Conservation (phyloP, 2,329 filamentous ascomycete species). For the Penicillium sp. region DNA sequence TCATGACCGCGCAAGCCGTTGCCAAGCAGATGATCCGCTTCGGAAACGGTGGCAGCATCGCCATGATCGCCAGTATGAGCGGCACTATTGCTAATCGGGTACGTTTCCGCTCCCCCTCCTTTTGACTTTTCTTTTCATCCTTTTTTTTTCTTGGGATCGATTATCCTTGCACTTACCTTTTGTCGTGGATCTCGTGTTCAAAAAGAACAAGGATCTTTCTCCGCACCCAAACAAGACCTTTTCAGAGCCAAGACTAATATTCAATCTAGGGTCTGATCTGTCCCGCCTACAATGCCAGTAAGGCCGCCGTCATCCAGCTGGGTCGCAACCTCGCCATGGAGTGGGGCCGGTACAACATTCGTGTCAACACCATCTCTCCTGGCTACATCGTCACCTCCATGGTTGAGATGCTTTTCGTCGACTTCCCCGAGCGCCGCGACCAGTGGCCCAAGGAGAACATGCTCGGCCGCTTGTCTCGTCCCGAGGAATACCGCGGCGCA, state of each 20-base stretch:
- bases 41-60: conserved; percentile 60
- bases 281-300: conserved; percentile 50
- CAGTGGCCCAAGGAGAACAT: conserved; percentile 85
- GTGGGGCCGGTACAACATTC: conserved; percentile 49
- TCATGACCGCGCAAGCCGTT: conserved; percentile 63
- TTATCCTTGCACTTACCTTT: not conserved
- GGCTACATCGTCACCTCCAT: conserved; percentile 50
- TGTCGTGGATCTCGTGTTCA: not conserved
- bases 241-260: not conserved
- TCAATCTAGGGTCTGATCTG: conserved; percentile 45
- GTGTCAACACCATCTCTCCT: conserved; percentile 50
- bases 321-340: conserved; percentile 49
- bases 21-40: conserved; percentile 63
- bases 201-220: not conserved
- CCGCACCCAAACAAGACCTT: not conserved
- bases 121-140: not conserved
- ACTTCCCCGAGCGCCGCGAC: conserved; percentile 76
- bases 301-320: conserved; percentile 49
- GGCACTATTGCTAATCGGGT: conserved; percentile 58
- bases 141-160: no score
- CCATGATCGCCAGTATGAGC: conserved; percentile 63
- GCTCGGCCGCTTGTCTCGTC: conserved; percentile 66
- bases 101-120: conserved; percentile 17
- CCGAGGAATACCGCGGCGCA: conserved; percentile 65
- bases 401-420: conserved; percentile 45